These are phyloP conservation scores for Solanum okadae DNA, from an alignment of 257 asterid species.

Conservation along the genomic window DNA sequence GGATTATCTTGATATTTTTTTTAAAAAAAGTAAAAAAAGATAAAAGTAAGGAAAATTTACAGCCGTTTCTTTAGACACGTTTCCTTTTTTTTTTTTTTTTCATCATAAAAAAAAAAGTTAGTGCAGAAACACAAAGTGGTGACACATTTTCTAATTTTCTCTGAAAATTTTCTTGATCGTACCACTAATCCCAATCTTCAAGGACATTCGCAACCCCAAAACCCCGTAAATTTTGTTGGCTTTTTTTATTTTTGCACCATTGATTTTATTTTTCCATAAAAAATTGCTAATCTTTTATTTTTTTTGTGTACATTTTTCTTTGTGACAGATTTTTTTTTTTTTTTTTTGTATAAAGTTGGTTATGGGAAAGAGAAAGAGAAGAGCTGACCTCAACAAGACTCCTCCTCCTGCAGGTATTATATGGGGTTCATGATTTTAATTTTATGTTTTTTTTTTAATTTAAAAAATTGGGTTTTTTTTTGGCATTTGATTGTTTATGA, in stretches of 20 bases:
- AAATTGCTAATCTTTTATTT: background rate
- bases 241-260: background rate
- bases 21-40: background rate
- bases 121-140: background rate
- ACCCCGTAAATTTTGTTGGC: background rate
- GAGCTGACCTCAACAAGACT: conserved; percentile 8
- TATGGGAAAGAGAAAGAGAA: conserved; percentile 9
- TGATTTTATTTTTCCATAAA: background rate
- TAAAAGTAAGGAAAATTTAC: background rate
- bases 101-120: background rate
- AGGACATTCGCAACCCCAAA: background rate
- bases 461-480: background rate
- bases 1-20: too few relatives aligned
- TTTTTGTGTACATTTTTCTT: background rate
- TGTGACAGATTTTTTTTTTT: background rate
- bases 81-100: background rate
- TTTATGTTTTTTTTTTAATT: background rate
- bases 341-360: background rate
- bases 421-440: background rate
- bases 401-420: conserved; percentile 9
- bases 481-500: background rate
- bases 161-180: background rate
- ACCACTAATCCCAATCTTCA: background rate
- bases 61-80: background rate
- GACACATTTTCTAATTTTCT: background rate